phyloP scores from a whole-genome alignment of 192 early-diverging fungal genomes.

The Mortierella antarctica region DNA sequence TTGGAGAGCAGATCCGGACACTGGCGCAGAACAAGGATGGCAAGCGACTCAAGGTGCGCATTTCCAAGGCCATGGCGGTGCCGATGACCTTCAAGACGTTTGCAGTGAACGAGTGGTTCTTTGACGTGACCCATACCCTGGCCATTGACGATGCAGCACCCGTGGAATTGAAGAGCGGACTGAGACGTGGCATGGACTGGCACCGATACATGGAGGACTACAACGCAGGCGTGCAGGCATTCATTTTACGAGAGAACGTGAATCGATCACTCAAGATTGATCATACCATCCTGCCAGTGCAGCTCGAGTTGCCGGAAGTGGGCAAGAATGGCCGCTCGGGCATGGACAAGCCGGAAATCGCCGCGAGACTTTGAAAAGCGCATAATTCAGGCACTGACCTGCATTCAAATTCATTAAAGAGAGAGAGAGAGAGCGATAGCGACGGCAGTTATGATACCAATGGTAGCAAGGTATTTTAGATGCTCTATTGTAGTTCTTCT shows the following conservation, averaged over 20 bases:
- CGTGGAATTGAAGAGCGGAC: conserved; percentile 27
- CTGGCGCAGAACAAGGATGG: conserved; percentile 32
- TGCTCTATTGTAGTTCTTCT: not conserved
- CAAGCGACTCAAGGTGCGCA: conserved; percentile 33
- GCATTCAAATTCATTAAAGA: too few relatives aligned
- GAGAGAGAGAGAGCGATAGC: too few relatives aligned
- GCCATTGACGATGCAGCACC: conserved; percentile 35
- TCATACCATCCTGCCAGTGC: not conserved
- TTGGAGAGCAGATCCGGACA: conserved; percentile 45
- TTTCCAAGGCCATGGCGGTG: conserved; percentile 40
- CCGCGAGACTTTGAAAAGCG: conserved; percentile 19
- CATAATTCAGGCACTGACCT: not conserved
- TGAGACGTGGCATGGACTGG: conserved; percentile 47
- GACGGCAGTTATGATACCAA: too few relatives aligned
- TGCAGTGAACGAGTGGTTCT: conserved; percentile 35
- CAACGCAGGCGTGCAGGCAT: conserved; percentile 33
- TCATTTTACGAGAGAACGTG: conserved; percentile 43
- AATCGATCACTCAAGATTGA: conserved; percentile 25
- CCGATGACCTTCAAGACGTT: conserved; percentile 48
- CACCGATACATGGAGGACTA: conserved; percentile 46
- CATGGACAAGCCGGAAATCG: conserved; percentile 14
- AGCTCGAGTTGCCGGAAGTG: not conserved
- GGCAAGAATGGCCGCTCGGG: not conserved
- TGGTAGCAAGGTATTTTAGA: not conserved
- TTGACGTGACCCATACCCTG: conserved; percentile 41